These are phyloP conservation scores for Sphaerostilbella broomeana DNA, from an alignment of 2,329 filamentous ascomycete species.

Conservation along the genomic window DNA sequence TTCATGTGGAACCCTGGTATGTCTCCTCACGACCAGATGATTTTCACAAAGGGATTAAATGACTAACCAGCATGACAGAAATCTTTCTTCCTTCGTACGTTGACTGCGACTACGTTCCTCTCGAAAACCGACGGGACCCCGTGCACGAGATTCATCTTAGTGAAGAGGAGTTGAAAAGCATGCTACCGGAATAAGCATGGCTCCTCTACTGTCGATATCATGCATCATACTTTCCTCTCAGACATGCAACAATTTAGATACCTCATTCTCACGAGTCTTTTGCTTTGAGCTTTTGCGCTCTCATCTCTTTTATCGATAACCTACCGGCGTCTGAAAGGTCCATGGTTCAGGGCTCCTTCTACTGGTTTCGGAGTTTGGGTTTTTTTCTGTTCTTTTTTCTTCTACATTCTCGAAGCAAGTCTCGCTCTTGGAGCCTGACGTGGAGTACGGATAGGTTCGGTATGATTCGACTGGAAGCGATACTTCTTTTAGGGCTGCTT, in stretches of 20 bases:
- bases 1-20: constrained; percentile 77
- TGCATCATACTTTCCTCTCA: constrained; percentile 2
- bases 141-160: constrained; percentile 72
- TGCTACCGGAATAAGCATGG: constrained; percentile 55
- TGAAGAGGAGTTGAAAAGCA: constrained; percentile 66
- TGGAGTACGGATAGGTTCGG: constrained; percentile 5
- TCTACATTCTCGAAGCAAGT: constrained; percentile 3
- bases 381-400: not conserved
- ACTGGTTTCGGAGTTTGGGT: constrained; percentile 3
- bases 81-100: constrained; percentile 76
- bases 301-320: constrained; percentile 5
- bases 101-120: constrained; percentile 66
- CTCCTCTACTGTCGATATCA: constrained; percentile 5
- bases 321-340: constrained; percentile 11
- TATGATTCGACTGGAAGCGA: constrained; percentile 4
- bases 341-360: constrained; percentile 4
- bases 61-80: constrained; percentile 39
- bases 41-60: not conserved
- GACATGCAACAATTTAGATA: constrained; percentile 11
- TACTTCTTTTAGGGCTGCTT: constrained; percentile 1
- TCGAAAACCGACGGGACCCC: constrained; percentile 69
- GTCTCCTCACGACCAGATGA: constrained; percentile 13
- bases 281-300: constrained; percentile 8
- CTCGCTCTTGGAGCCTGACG: not conserved
- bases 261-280: constrained; percentile 5